phyloP scores from a whole-genome alignment of 179 eudicot genomes.

The Patellifolia procumbens region DNA sequence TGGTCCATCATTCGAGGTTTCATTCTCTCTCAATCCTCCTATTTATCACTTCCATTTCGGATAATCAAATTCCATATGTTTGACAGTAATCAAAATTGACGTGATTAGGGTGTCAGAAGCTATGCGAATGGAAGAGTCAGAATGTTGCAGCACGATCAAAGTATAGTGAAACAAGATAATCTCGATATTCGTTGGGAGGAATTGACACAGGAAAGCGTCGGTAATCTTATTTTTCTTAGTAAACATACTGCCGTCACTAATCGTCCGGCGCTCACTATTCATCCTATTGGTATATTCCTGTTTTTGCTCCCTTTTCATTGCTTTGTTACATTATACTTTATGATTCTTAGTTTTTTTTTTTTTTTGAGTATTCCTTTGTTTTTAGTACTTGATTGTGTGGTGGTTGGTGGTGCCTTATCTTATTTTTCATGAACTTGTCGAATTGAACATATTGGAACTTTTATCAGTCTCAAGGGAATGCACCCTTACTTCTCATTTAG shows the following conservation, averaged over 20 bases:
- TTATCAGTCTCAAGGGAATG: no score
- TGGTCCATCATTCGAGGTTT: slow-evolving; percentile 60
- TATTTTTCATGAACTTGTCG: no score
- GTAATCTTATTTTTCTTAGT: slow-evolving; percentile 68
- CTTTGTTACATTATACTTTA: neutral
- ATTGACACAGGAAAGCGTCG: slow-evolving; percentile 52
- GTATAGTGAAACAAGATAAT: slow-evolving; percentile 64
- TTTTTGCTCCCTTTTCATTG: no score
- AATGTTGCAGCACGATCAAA: slow-evolving; percentile 63
- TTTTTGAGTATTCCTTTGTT: neutral
- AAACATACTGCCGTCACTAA: slow-evolving; percentile 69
- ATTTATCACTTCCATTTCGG: neutral
- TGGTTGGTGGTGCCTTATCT: no score
- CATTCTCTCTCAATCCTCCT: neutral
- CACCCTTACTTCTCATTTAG: no score
- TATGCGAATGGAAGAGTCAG: slow-evolving; percentile 54
- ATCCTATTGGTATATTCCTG: slow-evolving; percentile 67
- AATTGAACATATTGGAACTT: no score
- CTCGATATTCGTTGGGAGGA: slow-evolving; percentile 76
- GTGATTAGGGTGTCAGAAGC: slow-evolving; percentile 53
- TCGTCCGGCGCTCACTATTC: slow-evolving; percentile 83
- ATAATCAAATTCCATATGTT: neutral
- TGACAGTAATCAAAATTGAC: neutral
- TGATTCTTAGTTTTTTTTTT: no score
- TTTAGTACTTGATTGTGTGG: no score